phyloP scores from a whole-genome alignment of 352 stramenopile species.

The Paralagenidium karlingii region DNA sequence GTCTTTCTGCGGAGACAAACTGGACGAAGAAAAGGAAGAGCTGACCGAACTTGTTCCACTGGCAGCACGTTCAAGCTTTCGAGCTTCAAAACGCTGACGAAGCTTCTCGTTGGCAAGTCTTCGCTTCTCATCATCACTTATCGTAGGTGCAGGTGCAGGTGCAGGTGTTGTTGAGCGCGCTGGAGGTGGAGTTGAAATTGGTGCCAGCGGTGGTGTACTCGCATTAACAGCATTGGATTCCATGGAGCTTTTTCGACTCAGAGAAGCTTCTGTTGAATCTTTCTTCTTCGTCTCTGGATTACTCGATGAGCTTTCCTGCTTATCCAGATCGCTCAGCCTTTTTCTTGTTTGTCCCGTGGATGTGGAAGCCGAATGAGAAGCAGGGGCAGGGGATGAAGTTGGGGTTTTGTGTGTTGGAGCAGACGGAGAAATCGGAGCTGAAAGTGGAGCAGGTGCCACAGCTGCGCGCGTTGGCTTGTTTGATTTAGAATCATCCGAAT shows the following conservation, averaged over 20 bases:
- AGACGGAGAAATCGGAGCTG: too few species aligned
- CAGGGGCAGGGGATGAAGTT: too few species aligned
- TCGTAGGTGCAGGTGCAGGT: too few species aligned
- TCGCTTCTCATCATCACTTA: conserved; percentile 18
- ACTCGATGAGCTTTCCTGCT: conserved; percentile 4
- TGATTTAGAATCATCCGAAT: too few species aligned
- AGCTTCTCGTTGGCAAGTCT: conserved; percentile 15
- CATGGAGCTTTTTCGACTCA: background rate
- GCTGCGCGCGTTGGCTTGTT: too few species aligned
- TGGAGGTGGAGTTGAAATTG: background rate
- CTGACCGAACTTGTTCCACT: conserved; percentile 4
- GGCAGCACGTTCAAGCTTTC: conserved; percentile 16
- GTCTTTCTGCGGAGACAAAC: background rate
- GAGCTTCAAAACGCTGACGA: conserved; percentile 25
- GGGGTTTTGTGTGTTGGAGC: too few species aligned
- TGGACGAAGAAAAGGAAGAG: background rate
- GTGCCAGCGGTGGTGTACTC: background rate
- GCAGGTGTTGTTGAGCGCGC: too few species aligned
- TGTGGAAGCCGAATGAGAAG: too few species aligned
- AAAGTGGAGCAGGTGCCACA: too few species aligned
- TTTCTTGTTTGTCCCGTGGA: too few species aligned
- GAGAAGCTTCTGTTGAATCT: background rate
- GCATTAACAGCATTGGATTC: background rate
- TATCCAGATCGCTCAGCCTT: conserved; percentile 1
- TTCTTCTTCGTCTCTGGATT: conserved; percentile 9